phyloP scores from a whole-genome alignment of 2,329 filamentous ascomycete genomes.

The Dichotomopilus funicola region DNA sequence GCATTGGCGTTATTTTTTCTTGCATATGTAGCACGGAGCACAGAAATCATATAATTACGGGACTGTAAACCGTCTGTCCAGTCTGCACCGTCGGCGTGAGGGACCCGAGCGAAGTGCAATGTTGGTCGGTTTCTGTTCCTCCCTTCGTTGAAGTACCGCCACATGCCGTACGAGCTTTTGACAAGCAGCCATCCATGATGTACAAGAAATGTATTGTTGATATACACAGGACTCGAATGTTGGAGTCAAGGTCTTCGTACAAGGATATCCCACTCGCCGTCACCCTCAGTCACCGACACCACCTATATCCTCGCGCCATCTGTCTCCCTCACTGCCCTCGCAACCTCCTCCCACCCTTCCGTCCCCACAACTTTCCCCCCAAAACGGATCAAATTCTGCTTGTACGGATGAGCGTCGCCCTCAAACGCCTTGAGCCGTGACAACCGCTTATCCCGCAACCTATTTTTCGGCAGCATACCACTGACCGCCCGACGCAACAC shows the following conservation, averaged over 20 bases:
- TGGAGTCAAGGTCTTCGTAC: background rate
- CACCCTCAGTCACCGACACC: background rate
- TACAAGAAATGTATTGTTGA: slow-evolving; percentile 7
- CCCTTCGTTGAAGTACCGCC: too few relatives aligned
- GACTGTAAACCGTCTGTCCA: too few relatives aligned
- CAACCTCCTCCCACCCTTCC: slow-evolving; percentile 47
- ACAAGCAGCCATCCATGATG: background rate
- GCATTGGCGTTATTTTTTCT: too few relatives aligned
- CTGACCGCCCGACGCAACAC: slow-evolving; percentile 85
- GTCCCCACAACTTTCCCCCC: slow-evolving; percentile 51
- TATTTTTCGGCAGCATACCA: slow-evolving; percentile 97
- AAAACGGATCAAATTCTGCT: slow-evolving; percentile 75
- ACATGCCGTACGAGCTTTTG: background rate
- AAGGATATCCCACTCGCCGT: background rate
- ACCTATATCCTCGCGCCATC: slow-evolving; percentile 45
- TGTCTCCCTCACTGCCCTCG: slow-evolving; percentile 43
- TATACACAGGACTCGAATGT: slow-evolving; percentile 1
- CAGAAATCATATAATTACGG: too few relatives aligned
- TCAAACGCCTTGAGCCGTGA: slow-evolving; percentile 93
- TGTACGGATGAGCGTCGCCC: slow-evolving; percentile 85
- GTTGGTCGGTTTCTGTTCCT: too few relatives aligned
- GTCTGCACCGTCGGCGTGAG: too few relatives aligned
- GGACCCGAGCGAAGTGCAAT: too few relatives aligned
- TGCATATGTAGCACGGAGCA: too few relatives aligned
- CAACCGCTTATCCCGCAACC: slow-evolving; percentile 79